Percentiles rank a stretch among this genome's conserved stretches.
Conservation (phyloP, 352 stramenopile species). For the Globisporangium alternatum region DNA sequence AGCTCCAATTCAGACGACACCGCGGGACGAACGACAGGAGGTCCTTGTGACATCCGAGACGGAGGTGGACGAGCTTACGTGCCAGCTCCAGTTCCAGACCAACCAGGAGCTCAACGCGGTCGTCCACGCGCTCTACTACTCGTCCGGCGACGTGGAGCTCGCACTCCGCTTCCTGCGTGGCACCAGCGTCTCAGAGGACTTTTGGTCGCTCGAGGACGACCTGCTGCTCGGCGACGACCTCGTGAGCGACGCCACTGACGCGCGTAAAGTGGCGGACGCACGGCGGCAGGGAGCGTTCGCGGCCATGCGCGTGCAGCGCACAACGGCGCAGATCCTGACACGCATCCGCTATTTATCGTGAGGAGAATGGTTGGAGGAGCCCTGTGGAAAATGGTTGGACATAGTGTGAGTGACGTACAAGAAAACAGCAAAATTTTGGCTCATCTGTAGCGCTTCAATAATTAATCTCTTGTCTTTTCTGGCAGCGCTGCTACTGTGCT, state of each 20-base stretch:
- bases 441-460: background rate
- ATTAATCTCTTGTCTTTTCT: background rate
- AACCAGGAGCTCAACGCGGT: constrained; percentile 23
- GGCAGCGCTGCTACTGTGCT: background rate
- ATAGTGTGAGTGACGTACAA: background rate
- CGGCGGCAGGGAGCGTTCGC: constrained; percentile 31
- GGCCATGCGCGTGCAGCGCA: constrained; percentile 34
- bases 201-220: constrained; percentile 57
- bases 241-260: constrained; percentile 10
- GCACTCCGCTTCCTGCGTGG: constrained; percentile 37
- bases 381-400: background rate
- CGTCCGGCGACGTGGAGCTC: constrained; percentile 26
- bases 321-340: constrained; percentile 38
- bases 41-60: constrained; percentile 22
- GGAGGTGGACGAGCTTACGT: constrained; percentile 27
- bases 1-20: background rate
- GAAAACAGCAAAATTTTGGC: background rate
- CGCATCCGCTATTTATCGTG: constrained; percentile 69
- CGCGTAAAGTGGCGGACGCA: constrained; percentile 22
- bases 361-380: background rate
- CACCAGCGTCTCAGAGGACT: constrained; percentile 18
- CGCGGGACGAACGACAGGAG: background rate
- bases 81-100: constrained; percentile 34
- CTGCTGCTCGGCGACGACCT: constrained; percentile 35
- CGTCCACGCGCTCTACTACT: constrained; percentile 44